Evolutionary conservation across 129 eudicot genomes (phyloP), one percentile per base, ranked within the genome.

Genomic region (Flaveria sonorensis): DNA sequence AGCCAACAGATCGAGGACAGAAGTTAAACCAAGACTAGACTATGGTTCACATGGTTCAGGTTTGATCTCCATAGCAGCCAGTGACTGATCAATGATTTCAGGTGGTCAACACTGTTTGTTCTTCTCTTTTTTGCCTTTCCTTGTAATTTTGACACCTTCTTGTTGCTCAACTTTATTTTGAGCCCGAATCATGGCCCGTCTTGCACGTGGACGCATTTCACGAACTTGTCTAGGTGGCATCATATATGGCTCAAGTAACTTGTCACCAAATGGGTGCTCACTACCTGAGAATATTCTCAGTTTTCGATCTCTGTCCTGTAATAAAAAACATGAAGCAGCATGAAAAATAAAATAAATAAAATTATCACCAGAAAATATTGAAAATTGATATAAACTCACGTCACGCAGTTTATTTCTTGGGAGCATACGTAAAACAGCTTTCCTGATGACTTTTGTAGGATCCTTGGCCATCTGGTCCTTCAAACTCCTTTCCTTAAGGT

Each of bases 361-460:
- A n/a, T 40, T 39, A 3, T 16, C 16, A n/a, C 71, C 26, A 39
- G 26, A 18, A 40, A 9, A 72, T 21, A 3, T 72, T n/a, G 12
- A 65, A 18, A 10, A 4, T 62, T 2, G 47, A 20, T 7, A 76
- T 24, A 20, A 11, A 86, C 98, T 90, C 74, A 93, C 98, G 84
- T 93, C 98, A 28, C 98, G 97, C 55, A 93, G 74, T 82, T 93
- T 93, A 80, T 93, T 93, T 76, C 98, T 81, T 19, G 98, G 98
- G 51, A 93, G 95, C 98, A 93, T 93, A 47, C 98, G 94, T 66
- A 90, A 20, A 32, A 93, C 95, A 85, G 98, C 98, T 88, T 93
- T 93, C 18, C 98, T 90, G 59, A 93, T 93, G 67, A 93, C 98
- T 87, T 90, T 97, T n/a, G 96, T 92, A 69, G 98, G 98, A 86